Percentiles rank a stretch among this genome's conserved stretches.
Evolutionary conservation across 768 basidiomycete species (phyloP).

Genomic region (Termitomyces bulborhizus): DNA sequence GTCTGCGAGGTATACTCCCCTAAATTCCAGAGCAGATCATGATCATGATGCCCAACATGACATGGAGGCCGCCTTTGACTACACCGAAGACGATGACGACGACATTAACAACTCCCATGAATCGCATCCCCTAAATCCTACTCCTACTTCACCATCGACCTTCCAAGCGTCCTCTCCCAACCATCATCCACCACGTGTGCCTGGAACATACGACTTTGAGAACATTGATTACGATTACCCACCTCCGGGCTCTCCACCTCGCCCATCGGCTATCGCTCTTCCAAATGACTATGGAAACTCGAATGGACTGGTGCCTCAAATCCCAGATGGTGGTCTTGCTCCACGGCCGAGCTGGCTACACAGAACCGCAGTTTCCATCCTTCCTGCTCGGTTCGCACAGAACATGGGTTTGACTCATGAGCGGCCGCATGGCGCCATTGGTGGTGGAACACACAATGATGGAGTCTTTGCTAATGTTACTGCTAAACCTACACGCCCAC

Average conservation of each 20-base stretch:
- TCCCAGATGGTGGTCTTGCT: slow-evolving; percentile 23
- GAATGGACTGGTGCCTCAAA: slow-evolving; percentile 60
- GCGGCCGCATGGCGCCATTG: slow-evolving; percentile 40
- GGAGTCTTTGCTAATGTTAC: slow-evolving; percentile 96
- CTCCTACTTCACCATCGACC: slow-evolving; percentile 23
- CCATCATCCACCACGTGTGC: slow-evolving; percentile 18
- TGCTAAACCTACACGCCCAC: slow-evolving; percentile 70
- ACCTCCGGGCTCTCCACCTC: slow-evolving; percentile 79
- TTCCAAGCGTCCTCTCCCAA: slow-evolving; percentile 15
- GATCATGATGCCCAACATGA: slow-evolving; percentile 32
- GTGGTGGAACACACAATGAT: slow-evolving; percentile 71
- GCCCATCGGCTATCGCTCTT: slow-evolving; percentile 53
- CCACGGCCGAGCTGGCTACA: slow-evolving; percentile 46
- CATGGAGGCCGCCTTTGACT: slow-evolving; percentile 85
- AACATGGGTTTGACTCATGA: slow-evolving; percentile 38
- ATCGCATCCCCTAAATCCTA: slow-evolving; percentile 47
- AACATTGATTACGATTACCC: slow-evolving; percentile 74
- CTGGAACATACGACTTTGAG: slow-evolving; percentile 72
- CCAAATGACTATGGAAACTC: slow-evolving; percentile 72
- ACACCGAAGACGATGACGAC: slow-evolving; percentile 67
- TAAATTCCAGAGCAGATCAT: slow-evolving; percentile 47
- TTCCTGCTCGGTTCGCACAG: slow-evolving; percentile 46
- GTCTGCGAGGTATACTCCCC: slow-evolving; percentile 62
- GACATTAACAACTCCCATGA: slow-evolving; percentile 41
- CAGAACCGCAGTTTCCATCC: slow-evolving; percentile 46